phyloP scores from a whole-genome alignment of 2,329 filamentous ascomycete genomes.

The Venturia effusa region DNA sequence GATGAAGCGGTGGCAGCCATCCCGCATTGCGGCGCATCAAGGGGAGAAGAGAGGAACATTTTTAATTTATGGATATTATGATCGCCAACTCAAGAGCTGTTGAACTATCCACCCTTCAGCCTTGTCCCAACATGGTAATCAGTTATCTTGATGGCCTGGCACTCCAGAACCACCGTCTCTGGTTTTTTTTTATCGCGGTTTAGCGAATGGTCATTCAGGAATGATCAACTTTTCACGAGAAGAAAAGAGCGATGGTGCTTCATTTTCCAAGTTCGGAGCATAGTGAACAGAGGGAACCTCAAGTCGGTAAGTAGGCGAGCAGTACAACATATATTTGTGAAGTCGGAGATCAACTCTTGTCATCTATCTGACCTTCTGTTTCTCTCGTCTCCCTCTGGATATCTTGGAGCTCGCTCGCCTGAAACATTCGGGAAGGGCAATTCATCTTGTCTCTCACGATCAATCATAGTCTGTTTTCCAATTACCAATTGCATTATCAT shows the following conservation, averaged over 20 bases:
- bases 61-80: neutral
- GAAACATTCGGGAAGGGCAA: conserved; percentile 22
- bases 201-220: too few species aligned
- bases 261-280: too few species aligned
- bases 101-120: neutral
- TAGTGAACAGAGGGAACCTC: too few species aligned
- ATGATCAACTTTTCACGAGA: too few species aligned
- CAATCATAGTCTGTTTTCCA: conserved; percentile 47
- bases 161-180: neutral
- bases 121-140: neutral
- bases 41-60: neutral
- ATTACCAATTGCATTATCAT: conserved; percentile 63
- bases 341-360: too few species aligned
- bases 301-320: too few species aligned
- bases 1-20: neutral
- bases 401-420: neutral
- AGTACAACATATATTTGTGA: too few species aligned
- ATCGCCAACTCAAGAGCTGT: neutral
- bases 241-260: too few species aligned
- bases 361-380: neutral
- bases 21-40: neutral
- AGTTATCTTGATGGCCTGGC: neutral
- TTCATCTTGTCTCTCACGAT: conserved; percentile 28
- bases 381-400: neutral
- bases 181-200: too few species aligned